phyloP scores from a whole-genome alignment of 2,329 filamentous ascomycete species.

The Aureobasidium sp. region DNA sequence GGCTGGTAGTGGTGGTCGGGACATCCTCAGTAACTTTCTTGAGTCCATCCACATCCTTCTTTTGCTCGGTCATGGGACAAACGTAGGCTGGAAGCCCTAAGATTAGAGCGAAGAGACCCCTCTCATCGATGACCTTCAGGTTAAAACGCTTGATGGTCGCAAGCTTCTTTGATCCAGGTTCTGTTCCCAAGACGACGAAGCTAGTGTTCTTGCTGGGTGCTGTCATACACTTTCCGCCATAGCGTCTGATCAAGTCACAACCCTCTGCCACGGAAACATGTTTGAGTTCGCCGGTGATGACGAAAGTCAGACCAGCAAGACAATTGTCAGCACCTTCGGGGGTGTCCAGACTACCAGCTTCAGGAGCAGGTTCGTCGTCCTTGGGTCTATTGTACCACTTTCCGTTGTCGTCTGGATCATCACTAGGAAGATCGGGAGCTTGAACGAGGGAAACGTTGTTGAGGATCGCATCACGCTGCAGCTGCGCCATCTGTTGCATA shows the following conservation, averaged over 20 bases:
- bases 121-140: neutral
- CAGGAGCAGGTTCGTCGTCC: no score
- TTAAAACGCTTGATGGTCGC: neutral
- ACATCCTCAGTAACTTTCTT: neutral
- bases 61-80: neutral
- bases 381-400: no score
- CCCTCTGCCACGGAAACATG: neutral
- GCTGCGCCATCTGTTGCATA: conserved; percentile 53
- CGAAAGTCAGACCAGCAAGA: neutral
- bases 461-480: conserved; percentile 78
- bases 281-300: neutral
- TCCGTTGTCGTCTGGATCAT: no score
- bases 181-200: neutral
- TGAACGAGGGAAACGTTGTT: no score
- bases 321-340: neutral
- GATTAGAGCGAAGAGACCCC: neutral
- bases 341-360: neutral
- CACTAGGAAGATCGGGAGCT: no score
- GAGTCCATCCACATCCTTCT: neutral
- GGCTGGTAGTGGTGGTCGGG: no score
- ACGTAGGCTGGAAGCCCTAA: neutral
- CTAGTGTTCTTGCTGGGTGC: neutral
- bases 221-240: neutral
- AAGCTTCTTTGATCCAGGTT: neutral
- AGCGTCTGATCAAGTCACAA: neutral